Percentiles rank a stretch among this genome's conserved stretches.
phyloP scores from a whole-genome alignment of 1,139 yeast genomes.

The Taphrina wiesneri region DNA sequence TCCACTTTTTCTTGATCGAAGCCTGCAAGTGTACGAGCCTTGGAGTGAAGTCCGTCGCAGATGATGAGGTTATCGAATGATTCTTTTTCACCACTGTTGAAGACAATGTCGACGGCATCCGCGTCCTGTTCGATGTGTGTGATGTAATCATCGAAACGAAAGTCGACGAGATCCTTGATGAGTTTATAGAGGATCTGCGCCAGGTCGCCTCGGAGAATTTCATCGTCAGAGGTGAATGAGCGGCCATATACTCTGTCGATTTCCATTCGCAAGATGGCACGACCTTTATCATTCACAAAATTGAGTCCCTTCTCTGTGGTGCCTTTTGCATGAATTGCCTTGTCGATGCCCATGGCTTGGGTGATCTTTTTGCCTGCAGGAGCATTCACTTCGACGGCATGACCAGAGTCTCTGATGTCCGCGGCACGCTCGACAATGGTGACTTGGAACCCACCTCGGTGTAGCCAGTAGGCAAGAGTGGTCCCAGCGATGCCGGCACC shows the following conservation, averaged over 20 bases:
- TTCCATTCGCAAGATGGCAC: neutral
- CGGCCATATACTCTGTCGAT: neutral
- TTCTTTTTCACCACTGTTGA: neutral
- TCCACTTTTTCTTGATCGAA: neutral
- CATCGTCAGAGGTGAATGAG: constrained; percentile 17
- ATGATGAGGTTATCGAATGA: constrained; percentile 1
- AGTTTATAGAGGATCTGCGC: neutral
- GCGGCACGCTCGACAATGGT: constrained; percentile 7
- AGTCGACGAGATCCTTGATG: neutral
- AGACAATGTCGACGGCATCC: constrained; percentile 4
- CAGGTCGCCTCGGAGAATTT: constrained; percentile 13
- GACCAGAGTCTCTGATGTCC: constrained; percentile 2
- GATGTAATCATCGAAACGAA: constrained; percentile 4
- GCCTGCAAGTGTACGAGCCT: neutral
- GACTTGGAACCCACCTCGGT: neutral
- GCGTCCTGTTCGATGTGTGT: neutral
- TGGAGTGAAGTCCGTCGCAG: constrained; percentile 13
- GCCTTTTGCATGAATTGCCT: neutral
- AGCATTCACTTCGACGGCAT: constrained; percentile 6
- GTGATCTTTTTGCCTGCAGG: neutral
- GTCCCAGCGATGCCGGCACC: constrained; percentile 31
- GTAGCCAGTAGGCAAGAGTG: constrained; percentile 13
- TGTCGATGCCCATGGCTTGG: constrained; percentile 1
- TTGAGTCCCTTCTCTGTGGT: constrained; percentile 12
- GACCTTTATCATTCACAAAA: constrained; percentile 1